Evolutionary conservation across 345 rosid species (phyloP), one percentile per base, ranked within the genome.

Genomic region (Angophora floribunda): DNA sequence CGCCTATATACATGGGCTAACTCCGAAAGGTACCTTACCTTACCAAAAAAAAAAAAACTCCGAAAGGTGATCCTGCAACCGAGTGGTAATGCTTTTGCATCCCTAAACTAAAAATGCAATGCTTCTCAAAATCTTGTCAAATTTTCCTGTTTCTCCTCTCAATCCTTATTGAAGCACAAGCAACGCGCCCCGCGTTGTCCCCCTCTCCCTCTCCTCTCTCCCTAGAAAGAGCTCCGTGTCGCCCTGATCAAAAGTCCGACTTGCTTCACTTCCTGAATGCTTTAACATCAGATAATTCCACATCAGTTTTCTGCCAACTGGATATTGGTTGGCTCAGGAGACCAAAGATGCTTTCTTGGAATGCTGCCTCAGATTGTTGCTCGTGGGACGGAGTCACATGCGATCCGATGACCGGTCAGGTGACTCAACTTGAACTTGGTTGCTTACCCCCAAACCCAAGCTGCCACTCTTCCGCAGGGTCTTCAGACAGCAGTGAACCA

Each of bases 351-450:
- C 52, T 51, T 24, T 84, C 86, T 53, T 84, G 86, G 86, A 26
- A 24, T 30, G 32, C n/a, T 22, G 2, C 32, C 30, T n/a, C 12
- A 11, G 86, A 47, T 47, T 84, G 52, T 84, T 84, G 86, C 86
- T 47, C 9, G 0, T 84, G 86, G 86, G 52, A 30, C 24, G 92
- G 92, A 13, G n/a, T 91, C 85, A 80, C 51, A 16, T 91, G 91
- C 52, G 51, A 91, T 79, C 30, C 13, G 6, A 67, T 61, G 55
- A 86, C 91, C 0, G 89, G 91, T 8, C 16, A 47, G 1, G 92
- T 91, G 1, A 86, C 87, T 30, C 47, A 24, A 52, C 75, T 89
- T 86, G 4, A 86, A 28, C 87, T 91, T 1, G 47, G 5, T 13
- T 11, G 17, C 52, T n/a, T 8, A 14, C 36, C 86, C 4, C 55